These are phyloP conservation scores for Myxozyma sirexii DNA, from an alignment of 805 yeast species.

Conservation along the genomic window DNA sequence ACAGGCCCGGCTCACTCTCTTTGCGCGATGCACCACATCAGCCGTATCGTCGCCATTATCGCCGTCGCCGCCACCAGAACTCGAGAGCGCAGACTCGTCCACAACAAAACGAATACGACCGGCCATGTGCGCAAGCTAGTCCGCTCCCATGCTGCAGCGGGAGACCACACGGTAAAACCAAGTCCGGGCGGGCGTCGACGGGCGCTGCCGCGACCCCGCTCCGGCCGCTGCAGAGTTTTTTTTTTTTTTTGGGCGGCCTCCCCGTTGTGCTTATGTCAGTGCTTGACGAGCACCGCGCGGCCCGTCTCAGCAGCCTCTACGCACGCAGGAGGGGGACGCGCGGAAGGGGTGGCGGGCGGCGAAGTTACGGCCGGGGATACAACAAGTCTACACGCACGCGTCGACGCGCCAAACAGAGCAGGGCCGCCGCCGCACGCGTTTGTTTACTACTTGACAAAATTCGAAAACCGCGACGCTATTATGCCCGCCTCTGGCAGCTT, in stretches of 20 bases:
- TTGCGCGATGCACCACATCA: slow-evolving; percentile 28
- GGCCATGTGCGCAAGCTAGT: neutral
- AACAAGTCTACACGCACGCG: neutral
- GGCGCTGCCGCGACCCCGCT: no score
- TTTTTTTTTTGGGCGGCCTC: no score
- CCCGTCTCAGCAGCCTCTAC: no score
- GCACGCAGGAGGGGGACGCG: no score
- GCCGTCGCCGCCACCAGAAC: neutral
- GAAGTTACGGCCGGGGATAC: slow-evolving; percentile 3
- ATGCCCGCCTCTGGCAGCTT: no score
- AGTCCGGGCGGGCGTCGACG: neutral
- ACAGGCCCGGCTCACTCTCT: slow-evolving; percentile 38
- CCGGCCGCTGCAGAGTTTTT: no score
- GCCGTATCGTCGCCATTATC: slow-evolving; percentile 2
- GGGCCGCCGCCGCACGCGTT: neutral
- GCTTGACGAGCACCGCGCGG: no score
- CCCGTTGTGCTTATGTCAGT: no score
- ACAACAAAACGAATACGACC: slow-evolving; percentile 20
- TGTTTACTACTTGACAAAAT: neutral
- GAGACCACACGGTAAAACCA: neutral
- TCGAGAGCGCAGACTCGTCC: neutral
- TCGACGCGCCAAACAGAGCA: neutral
- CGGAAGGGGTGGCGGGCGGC: no score
- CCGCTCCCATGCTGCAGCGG: neutral
- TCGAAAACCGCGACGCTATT: neutral